A percentile compares a stretch with the other conserved stretches of the same genome.
Evolutionary conservation across 176 grass and related monocot species (phyloP).

Genomic region (Eragrostis nindensis): DNA sequence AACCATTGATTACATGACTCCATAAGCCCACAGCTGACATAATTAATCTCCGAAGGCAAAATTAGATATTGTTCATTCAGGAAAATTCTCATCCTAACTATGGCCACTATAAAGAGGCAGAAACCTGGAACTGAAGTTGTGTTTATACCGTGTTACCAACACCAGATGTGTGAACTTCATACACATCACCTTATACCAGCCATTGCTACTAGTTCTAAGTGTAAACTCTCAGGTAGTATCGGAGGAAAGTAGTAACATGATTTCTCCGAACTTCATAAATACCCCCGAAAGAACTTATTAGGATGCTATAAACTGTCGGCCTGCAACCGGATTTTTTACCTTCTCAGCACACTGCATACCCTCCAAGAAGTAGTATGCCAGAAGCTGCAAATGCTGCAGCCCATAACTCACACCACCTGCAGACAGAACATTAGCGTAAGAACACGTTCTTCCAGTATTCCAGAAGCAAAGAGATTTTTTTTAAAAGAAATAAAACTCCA

Average conservation of each 20-base stretch:
- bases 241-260: too few species aligned
- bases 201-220: too few species aligned
- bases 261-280: too few species aligned
- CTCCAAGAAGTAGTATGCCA: conserved; percentile 56
- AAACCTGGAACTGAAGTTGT: too few species aligned
- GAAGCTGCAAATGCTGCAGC: conserved; percentile 55
- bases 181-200: not conserved
- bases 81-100: too few species aligned
- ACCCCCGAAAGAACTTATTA: not conserved
- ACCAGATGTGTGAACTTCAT: not conserved
- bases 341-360: conserved; percentile 43
- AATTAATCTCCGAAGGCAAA: too few species aligned
- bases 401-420: conserved; percentile 59
- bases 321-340: not conserved
- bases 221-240: too few species aligned
- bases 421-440: not conserved
- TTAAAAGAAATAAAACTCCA: not conserved
- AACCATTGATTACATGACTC: not conserved
- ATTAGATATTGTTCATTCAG: too few species aligned
- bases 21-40: too few species aligned
- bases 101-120: too few species aligned
- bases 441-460: not conserved
- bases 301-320: conserved; percentile 7
- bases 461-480: not conserved
- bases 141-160: not conserved